phyloP scores from a whole-genome alignment of 2,329 filamentous ascomycete species.

The Colletotrichum sp. region DNA sequence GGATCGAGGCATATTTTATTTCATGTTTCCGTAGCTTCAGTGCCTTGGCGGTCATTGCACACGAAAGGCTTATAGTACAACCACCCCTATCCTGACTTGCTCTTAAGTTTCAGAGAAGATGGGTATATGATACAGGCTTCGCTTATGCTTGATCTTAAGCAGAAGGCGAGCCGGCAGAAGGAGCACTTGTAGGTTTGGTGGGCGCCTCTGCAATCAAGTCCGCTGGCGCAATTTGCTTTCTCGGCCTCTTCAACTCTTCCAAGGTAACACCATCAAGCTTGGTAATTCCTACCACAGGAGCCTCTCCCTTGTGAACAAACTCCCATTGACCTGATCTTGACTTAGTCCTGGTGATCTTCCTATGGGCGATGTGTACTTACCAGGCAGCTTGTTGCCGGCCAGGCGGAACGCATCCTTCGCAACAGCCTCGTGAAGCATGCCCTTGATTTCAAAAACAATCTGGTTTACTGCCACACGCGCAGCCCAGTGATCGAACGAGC shows the following conservation, averaged over 20 bases:
- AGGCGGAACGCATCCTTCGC: conserved; percentile 91
- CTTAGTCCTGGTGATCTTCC: conserved; percentile 23
- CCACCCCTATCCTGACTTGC: neutral
- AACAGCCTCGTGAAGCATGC: conserved; percentile 92
- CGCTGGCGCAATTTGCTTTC: conserved; percentile 65
- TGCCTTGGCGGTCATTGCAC: neutral
- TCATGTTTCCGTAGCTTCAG: neutral
- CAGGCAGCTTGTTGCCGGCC: conserved; percentile 93
- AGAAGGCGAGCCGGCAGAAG: conserved; percentile 37
- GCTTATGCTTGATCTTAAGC: conserved; percentile 21
- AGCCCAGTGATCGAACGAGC: conserved; percentile 96
- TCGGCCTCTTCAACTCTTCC: conserved; percentile 82
- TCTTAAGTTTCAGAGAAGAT: neutral
- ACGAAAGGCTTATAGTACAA: conserved; percentile 13
- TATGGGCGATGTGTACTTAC: conserved; percentile 50
- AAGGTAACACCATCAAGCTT: conserved; percentile 86
- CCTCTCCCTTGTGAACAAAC: conserved; percentile 91
- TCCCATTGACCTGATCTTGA: conserved; percentile 74
- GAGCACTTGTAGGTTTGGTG: conserved; percentile 34
- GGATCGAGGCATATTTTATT: neutral
- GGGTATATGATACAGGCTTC: conserved; percentile 4
- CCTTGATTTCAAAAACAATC: conserved; percentile 91
- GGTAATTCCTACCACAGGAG: conserved; percentile 89
- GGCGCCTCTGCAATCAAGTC: conserved; percentile 38
- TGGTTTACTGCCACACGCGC: conserved; percentile 88